These are phyloP conservation scores for Xylariaceae sp. DNA, from an alignment of 2,329 filamentous ascomycete genomes.

Conservation along the genomic window DNA sequence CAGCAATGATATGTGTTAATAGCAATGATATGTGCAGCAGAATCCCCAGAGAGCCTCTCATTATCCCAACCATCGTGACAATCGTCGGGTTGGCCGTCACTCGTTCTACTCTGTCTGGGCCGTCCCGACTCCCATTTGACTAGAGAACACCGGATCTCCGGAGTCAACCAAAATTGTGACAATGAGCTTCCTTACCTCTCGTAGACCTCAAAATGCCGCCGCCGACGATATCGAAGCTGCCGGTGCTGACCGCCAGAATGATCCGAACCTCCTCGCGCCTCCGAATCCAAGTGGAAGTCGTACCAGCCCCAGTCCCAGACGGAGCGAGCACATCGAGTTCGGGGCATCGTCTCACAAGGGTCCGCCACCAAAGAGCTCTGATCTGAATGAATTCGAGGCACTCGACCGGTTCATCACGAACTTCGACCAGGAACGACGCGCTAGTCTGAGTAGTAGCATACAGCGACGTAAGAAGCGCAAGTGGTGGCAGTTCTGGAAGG, in stretches of 20 bases:
- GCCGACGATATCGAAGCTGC: slow-evolving; percentile 28
- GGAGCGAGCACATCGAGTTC: slow-evolving; percentile 26
- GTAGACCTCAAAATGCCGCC: slow-evolving; percentile 14
- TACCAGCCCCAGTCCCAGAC: slow-evolving; percentile 1
- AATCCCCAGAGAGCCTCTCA: not conserved
- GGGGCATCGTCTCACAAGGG: slow-evolving; percentile 19
- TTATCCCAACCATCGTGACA: not conserved
- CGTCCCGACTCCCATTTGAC: not conserved
- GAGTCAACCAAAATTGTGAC: slow-evolving; percentile 1
- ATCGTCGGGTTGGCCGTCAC: not conserved
- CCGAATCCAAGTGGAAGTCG: not conserved
- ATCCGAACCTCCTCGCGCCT: not conserved
- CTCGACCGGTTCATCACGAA: slow-evolving; percentile 34
- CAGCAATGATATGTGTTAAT: not conserved
- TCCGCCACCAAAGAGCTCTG: slow-evolving; percentile 19
- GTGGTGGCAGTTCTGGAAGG: slow-evolving; percentile 56
- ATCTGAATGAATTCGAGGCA: slow-evolving; percentile 31
- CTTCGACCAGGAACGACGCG: slow-evolving; percentile 28
- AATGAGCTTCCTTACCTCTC: slow-evolving; percentile 24
- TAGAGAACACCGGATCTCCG: not conserved
- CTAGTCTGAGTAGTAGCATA: slow-evolving; percentile 20
- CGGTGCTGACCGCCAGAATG: slow-evolving; percentile 18
- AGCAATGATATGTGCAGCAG: not conserved
- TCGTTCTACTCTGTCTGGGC: not conserved
- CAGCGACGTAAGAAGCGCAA: slow-evolving; percentile 41